phyloP scores from a whole-genome alignment of 2,329 filamentous ascomycete genomes.

The Paramyrothecium sp. region DNA sequence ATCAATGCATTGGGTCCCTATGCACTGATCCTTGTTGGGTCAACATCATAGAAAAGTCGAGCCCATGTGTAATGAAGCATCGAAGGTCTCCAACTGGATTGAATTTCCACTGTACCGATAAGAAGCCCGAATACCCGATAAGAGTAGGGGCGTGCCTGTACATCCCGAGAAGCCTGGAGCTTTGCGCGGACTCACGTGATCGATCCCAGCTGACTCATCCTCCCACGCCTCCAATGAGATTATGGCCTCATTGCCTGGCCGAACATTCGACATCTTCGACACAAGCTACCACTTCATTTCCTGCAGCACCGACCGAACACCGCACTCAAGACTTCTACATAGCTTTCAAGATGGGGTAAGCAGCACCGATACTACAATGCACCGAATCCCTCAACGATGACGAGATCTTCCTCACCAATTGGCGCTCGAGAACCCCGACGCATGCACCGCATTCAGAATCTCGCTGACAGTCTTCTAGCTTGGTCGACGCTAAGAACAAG shows the following conservation, averaged over 20 bases:
- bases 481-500: slow-evolving; percentile 72
- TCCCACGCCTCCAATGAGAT: slow-evolving; percentile 26
- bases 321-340: slow-evolving; percentile 5
- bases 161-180: not conserved
- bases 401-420: slow-evolving; percentile 15
- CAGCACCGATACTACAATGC: slow-evolving; percentile 1
- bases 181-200: not conserved
- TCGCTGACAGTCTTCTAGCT: slow-evolving; percentile 35
- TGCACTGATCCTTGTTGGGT: too few relatives aligned
- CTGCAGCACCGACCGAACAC: not conserved
- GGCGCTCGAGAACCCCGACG: slow-evolving; percentile 13
- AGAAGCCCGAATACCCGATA: not conserved
- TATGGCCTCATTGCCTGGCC: slow-evolving; percentile 39
- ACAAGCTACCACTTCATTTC: slow-evolving; percentile 17
- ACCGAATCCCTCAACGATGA: slow-evolving; percentile 8
- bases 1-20: not conserved
- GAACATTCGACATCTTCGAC: slow-evolving; percentile 23
- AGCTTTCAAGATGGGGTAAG: slow-evolving; percentile 39
- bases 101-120: too few relatives aligned
- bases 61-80: too few relatives aligned
- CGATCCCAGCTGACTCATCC: slow-evolving; percentile 31
- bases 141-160: not conserved
- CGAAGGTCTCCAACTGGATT: too few relatives aligned
- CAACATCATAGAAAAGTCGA: too few relatives aligned
- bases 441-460: slow-evolving; percentile 23